Evolutionary conservation across 2,329 filamentous ascomycete genomes (phyloP), one percentile per base, ranked within the genome.

Genomic region (Neofusicoccum umdonicola): DNA sequence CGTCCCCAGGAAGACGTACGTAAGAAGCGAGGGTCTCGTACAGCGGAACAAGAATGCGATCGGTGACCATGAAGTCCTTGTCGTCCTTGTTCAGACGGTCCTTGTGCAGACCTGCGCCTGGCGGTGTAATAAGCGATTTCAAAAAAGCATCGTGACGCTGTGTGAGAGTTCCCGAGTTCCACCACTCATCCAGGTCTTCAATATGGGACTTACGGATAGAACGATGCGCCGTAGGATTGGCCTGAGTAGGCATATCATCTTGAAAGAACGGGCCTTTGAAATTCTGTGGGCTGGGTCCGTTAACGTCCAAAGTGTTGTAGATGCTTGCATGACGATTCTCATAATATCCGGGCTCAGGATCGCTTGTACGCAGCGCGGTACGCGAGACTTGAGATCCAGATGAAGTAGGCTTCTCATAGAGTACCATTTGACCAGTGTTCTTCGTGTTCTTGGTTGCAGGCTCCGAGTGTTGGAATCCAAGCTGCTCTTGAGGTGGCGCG

Each of bases 11-110:
- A 8, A 60, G 13, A 31, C 54, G 45, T 12, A 73, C 71, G 65
- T 83, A 82, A 34, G 75, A 73, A 7, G 72, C 72, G 1, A 82
- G 72, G 37, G 75, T 80, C 67, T 82, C 79, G 57, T 78, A 76
- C 11, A 81, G 67, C 2, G 78, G 75, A 6, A 81, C 73, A 61
- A 81, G 76, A 3, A 78, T 64, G 41, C 73, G 74, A 17, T 75
- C 79, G 19, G 74, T 74, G 13, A 68, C 68, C 39, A 37, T 22
- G 37, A 27, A 17, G 51, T 66, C 8, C 47, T 39, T 45, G 48
- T 57, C 31, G n/a, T 45, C 60, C 67, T 60, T 39, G 60, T 62
- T 47, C 67, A 70, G 67, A 31, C 27, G 27, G 4, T 45, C 57
- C 67, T 60, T 39, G 60, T 62, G 44, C 67, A 70, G 67, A 71